A percentile compares a stretch with the other conserved stretches of the same genome.
Evolutionary conservation across 1,284 basidiomycete genomes (phyloP).

Genomic region (Phellopilus nigrolimitatus): DNA sequence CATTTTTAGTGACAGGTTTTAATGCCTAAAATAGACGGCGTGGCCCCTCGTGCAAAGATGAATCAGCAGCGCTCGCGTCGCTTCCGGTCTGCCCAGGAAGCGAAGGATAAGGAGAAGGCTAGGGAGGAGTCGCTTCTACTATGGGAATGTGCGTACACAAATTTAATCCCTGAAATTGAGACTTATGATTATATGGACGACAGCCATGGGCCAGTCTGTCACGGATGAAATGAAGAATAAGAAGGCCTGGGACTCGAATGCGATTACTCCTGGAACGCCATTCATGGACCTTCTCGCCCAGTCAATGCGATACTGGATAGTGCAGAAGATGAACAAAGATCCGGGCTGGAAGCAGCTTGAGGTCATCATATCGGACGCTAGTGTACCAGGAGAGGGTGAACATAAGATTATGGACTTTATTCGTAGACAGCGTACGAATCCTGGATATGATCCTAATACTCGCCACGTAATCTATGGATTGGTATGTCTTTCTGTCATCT

Average conservation of each 20-base stretch:
- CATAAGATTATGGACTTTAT: constrained; percentile 99
- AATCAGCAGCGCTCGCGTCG: constrained; percentile 97
- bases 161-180: not conserved
- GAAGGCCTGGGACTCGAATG: constrained; percentile 95
- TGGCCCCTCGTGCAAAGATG: constrained; percentile 98
- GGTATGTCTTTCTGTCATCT: constrained; percentile 40
- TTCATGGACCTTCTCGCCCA: constrained; percentile 94
- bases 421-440: constrained; percentile 82
- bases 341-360: constrained; percentile 96
- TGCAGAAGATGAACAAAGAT: constrained; percentile 91
- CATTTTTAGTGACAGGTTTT: constrained; percentile 12
- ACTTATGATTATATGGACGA: not conserved
- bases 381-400: constrained; percentile 97
- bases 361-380: constrained; percentile 96
- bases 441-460: constrained; percentile 92
- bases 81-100: constrained; percentile 93
- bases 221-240: constrained; percentile 83
- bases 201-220: constrained; percentile 87
- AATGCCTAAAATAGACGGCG: constrained; percentile 64
- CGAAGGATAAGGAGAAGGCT: constrained; percentile 89
- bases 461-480: constrained; percentile 97
- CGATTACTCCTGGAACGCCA: constrained; percentile 97
- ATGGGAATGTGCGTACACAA: constrained; percentile 66
- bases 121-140: constrained; percentile 75
- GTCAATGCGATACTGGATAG: constrained; percentile 95